Conservation (phyloP, 1,284 basidiomycete genomes). For the Cutaneotrichosporon sp. region DNA sequence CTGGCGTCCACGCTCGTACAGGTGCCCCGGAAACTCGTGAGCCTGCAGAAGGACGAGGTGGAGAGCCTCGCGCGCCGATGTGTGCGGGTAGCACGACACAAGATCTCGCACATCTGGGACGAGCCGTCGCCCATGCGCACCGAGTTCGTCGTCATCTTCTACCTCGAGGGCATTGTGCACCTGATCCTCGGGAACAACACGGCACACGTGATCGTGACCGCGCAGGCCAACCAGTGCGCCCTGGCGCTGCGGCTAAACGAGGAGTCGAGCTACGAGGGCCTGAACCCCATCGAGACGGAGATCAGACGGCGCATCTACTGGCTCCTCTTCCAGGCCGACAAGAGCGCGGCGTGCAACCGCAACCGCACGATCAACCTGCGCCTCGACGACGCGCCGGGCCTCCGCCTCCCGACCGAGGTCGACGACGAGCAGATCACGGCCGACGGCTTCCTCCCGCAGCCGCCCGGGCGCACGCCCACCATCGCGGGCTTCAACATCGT, state of each 20-base stretch:
- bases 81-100: conserved; percentile 35
- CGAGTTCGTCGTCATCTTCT: conserved; percentile 27
- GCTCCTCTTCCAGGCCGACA: conserved; percentile 51
- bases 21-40: conserved; percentile 40
- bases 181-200: conserved; percentile 47
- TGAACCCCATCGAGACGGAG: conserved; percentile 44
- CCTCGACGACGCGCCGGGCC: conserved; percentile 37
- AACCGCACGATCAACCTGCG: conserved; percentile 40
- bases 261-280: conserved; percentile 42
- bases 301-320: conserved; percentile 45
- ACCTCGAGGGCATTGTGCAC: conserved; percentile 44
- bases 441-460: conserved; percentile 43
- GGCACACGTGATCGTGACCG: conserved; percentile 42
- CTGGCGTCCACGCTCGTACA: conserved; percentile 46
- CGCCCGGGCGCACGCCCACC: conserved; percentile 37
- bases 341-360: conserved; percentile 45
- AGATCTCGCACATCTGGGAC: conserved; percentile 42
- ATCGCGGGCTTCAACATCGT: conserved; percentile 49
- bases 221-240: conserved; percentile 44
- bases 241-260: conserved; percentile 45
- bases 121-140: conserved; percentile 21
- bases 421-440: conserved; percentile 51
- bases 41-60: conserved; percentile 43
- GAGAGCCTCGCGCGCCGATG: conserved; percentile 39
- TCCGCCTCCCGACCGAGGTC: conserved; percentile 45